phyloP scores from a whole-genome alignment of 2,329 filamentous ascomycete genomes.

The Alternaria sp. region DNA sequence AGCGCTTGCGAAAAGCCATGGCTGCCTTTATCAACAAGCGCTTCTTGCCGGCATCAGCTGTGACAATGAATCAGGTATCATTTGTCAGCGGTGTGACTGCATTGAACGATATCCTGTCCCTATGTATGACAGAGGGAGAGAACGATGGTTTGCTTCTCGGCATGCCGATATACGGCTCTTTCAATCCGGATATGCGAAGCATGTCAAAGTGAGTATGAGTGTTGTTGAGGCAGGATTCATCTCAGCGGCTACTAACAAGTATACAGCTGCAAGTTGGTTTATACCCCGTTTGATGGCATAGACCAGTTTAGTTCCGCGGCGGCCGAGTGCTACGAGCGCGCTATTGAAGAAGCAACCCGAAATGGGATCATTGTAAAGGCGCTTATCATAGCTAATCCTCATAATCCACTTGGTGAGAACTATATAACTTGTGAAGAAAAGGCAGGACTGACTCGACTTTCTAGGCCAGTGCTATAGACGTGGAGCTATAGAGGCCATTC shows the following conservation, averaged over 20 bases:
- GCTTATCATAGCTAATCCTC: conserved; percentile 61
- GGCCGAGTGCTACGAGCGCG: conserved; percentile 51
- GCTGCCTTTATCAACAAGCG: conserved; percentile 12
- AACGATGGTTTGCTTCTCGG: conserved; percentile 15
- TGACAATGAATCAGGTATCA: conserved; percentile 9
- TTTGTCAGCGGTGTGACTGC: conserved; percentile 15
- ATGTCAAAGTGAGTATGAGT: conserved; percentile 13
- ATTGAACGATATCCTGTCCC: conserved; percentile 15
- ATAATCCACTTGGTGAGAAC: conserved; percentile 60
- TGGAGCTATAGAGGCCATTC: conserved; percentile 52
- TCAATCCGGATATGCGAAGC: conserved; percentile 13
- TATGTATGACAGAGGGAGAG: conserved; percentile 15
- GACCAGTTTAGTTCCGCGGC: conserved; percentile 10
- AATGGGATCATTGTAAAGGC: conserved; percentile 52
- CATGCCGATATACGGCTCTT: conserved; percentile 19
- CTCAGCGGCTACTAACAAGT: not conserved
- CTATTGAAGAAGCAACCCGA: conserved; percentile 45
- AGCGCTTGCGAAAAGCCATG: conserved; percentile 14
- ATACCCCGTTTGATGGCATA: conserved; percentile 4
- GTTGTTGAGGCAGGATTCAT: not conserved
- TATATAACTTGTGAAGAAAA: not conserved
- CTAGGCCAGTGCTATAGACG: conserved; percentile 45
- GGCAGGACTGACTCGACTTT: not conserved
- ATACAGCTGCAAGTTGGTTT: conserved; percentile 14
- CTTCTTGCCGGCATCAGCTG: conserved; percentile 9